Evolutionary conservation across 2,329 filamentous ascomycete species (phyloP).

Genomic region (Calonectria fujianensis): DNA sequence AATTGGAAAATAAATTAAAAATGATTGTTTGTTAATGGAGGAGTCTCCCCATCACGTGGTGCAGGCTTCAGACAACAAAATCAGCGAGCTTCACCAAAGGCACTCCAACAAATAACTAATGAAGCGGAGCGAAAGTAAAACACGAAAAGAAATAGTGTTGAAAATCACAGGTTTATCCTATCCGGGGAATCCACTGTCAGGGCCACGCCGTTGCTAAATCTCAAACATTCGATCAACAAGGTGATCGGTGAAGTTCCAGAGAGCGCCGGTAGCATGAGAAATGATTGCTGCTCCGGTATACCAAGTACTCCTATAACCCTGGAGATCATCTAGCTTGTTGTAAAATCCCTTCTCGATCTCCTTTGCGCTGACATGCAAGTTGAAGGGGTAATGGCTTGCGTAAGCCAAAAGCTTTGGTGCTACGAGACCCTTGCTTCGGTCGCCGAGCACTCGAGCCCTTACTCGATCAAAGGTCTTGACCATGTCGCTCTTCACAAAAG

Average conservation of each 20-base stretch:
- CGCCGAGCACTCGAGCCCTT: conserved; percentile 25
- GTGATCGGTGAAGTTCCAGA: conserved; percentile 49
- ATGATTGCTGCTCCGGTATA: conserved; percentile 46
- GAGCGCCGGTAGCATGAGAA: conserved; percentile 44
- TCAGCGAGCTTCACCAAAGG: neutral
- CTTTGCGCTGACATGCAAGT: conserved; percentile 34
- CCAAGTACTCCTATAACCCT: conserved; percentile 45
- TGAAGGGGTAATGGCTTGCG: conserved; percentile 47
- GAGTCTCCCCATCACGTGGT: neutral
- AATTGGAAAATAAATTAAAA: neutral
- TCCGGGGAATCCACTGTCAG: neutral
- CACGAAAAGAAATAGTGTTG: neutral
- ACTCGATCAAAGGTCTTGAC: conserved; percentile 44
- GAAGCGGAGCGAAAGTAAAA: neutral
- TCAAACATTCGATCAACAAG: conserved; percentile 46
- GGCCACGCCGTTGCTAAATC: neutral
- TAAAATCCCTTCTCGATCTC: conserved; percentile 45
- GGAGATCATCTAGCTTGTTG: conserved; percentile 44
- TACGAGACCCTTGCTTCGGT: neutral
- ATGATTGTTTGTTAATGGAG: neutral
- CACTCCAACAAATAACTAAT: neutral
- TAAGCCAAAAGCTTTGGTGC: conserved; percentile 41
- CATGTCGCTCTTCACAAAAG: conserved; percentile 39
- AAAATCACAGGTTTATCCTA: neutral
- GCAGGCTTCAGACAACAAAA: no score